phyloP scores from a whole-genome alignment of 2,329 filamentous ascomycete genomes.

The Eutypa lata region DNA sequence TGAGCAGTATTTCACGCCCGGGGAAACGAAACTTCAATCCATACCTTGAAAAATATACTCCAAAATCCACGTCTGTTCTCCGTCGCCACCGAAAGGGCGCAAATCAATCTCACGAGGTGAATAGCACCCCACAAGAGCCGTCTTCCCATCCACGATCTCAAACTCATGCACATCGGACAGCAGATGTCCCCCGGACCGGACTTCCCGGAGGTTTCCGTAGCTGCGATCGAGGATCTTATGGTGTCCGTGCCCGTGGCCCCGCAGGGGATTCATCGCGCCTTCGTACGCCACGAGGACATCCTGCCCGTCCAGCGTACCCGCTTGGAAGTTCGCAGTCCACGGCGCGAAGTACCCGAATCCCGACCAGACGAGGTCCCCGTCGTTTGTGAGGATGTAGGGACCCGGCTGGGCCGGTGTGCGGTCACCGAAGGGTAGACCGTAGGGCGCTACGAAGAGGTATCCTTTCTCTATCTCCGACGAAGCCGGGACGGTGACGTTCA shows the following conservation, averaged over 20 bases:
- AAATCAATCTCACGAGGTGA: slow-evolving; percentile 1
- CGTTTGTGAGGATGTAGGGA: too few relatives aligned
- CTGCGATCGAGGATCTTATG: slow-evolving; percentile 1
- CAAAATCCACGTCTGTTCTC: too few relatives aligned
- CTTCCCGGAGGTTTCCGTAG: slow-evolving; percentile 1
- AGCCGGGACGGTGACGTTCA: slow-evolving; percentile 1
- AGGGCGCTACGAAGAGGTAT: slow-evolving; percentile 3
- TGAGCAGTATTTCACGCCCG: too few relatives aligned
- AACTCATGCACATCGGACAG: slow-evolving; percentile 2
- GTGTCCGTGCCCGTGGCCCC: slow-evolving; percentile 1
- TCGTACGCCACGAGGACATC: slow-evolving; percentile 1
- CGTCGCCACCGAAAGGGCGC: background rate
- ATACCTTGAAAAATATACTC: too few relatives aligned
- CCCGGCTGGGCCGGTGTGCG: background rate
- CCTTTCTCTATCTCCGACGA: background rate
- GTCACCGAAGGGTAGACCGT: background rate
- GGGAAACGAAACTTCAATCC: too few relatives aligned
- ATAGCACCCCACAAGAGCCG: slow-evolving; percentile 1
- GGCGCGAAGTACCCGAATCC: too few relatives aligned
- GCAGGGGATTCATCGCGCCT: background rate
- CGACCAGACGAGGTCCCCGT: too few relatives aligned
- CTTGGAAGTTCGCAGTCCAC: slow-evolving; percentile 5
- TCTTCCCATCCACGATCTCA: background rate
- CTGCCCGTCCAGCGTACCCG: background rate
- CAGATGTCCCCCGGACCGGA: background rate